Conservation (phyloP, 768 basidiomycete genomes). For the Xerocomus spinulosus region DNA sequence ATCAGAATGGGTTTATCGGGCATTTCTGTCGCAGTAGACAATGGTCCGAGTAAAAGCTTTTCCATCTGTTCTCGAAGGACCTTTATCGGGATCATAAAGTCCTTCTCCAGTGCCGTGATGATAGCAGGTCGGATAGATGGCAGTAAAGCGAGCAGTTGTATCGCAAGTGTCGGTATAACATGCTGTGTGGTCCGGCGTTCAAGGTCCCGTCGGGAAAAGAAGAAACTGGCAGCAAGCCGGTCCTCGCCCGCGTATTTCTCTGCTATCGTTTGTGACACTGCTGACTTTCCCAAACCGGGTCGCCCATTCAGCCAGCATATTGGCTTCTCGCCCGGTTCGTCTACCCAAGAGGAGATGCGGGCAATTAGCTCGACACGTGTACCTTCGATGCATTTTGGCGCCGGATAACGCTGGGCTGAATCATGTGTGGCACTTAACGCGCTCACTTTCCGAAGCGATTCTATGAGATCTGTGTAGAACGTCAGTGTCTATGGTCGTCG, state of each 20-base stretch:
- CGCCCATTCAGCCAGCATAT: constrained; percentile 26
- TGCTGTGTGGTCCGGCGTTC: constrained; percentile 20
- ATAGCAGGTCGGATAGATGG: constrained; percentile 22
- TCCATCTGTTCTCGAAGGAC: constrained; percentile 29
- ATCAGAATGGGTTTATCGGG: constrained; percentile 15
- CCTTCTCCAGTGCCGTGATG: constrained; percentile 19
- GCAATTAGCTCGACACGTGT: constrained; percentile 18
- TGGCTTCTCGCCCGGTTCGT: constrained; percentile 3
- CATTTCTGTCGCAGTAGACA: constrained; percentile 8
- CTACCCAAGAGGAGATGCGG: constrained; percentile 13
- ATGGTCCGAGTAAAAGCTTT: constrained; percentile 22
- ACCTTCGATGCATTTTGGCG: constrained; percentile 21
- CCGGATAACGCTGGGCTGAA: constrained; percentile 18
- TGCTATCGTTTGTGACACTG: constrained; percentile 30
- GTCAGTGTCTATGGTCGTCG: neutral
- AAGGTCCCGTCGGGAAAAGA: constrained; percentile 22
- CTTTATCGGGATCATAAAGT: constrained; percentile 25
- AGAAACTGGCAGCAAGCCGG: too few species aligned
- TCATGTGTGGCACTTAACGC: constrained; percentile 19
- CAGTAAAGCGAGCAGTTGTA: constrained; percentile 24
- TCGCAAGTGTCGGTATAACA: constrained; percentile 31
- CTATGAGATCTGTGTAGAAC: constrained; percentile 8
- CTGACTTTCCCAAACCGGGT: constrained; percentile 26
- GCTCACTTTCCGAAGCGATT: constrained; percentile 12
- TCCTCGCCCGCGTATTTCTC: too few species aligned